Evolutionary conservation across 2,329 filamentous ascomycete genomes (phyloP).

Genomic region (Penicillium sumatraense): DNA sequence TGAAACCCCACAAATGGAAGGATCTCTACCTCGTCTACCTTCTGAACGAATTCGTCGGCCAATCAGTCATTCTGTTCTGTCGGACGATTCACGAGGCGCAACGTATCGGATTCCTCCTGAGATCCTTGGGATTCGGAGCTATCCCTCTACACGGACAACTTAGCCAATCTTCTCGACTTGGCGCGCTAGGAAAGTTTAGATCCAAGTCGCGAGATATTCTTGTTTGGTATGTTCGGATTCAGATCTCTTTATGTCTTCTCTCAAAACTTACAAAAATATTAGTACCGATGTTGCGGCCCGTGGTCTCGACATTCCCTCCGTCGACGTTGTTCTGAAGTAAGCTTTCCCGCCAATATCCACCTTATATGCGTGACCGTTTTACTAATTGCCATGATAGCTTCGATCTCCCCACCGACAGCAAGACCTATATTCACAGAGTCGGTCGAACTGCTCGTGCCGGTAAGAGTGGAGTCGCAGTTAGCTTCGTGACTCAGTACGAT

Average conservation of each 20-base stretch:
- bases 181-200: constrained; percentile 88
- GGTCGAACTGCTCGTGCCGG: constrained; percentile 87
- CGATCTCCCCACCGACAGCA: constrained; percentile 81
- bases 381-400: constrained; percentile 47
- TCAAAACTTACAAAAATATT: no score
- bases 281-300: constrained; percentile 93
- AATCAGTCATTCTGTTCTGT: constrained; percentile 87
- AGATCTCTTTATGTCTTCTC: no score
- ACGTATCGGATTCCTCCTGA: constrained; percentile 79
- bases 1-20: constrained; percentile 85
- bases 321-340: constrained; percentile 79
- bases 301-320: constrained; percentile 90
- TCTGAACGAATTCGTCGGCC: constrained; percentile 83
- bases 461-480: constrained; percentile 80
- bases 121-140: constrained; percentile 83
- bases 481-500: constrained; percentile 86
- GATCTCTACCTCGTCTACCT: constrained; percentile 88
- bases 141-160: constrained; percentile 94
- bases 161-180: constrained; percentile 82
- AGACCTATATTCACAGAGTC: constrained; percentile 90
- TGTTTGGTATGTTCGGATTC: no score
- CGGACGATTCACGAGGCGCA: constrained; percentile 91
- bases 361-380: neutral
- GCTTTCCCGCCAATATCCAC: neutral
- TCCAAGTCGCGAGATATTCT: constrained; percentile 75